Base-by-base conservation (phyloP, 768 basidiomycete genomes). In the Auriscalpium microsporum region DNA sequence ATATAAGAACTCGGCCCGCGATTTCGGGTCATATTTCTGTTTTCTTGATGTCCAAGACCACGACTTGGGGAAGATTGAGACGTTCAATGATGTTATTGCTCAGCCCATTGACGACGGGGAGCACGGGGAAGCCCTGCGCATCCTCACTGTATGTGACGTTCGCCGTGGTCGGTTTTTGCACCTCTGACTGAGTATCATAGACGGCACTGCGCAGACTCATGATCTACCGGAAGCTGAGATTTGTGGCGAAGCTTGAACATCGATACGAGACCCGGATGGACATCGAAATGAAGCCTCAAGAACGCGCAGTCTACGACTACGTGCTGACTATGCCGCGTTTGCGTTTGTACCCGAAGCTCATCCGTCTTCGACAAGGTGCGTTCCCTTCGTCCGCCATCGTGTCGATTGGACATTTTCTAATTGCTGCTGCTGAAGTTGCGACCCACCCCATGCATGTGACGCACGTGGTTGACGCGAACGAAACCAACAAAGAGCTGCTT, bases 1-100 rank as follows among this genome's bases (percentile, higher is more conserved):
- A 36, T 8, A 13, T 4, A 47, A 57, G 56, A 57, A 57, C 47
- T 40, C 19, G 19, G 51, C 56, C 21, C n/a, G 44, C 21, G 56
- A 57, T 38, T 35, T 42, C 17, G 40, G 14, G 17, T 42, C 40
- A 13, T 42, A 42, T 42, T 42, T 42, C 40, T 4, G 14, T 17
- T 42, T 42, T 17, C 40, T 42, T 17, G 1, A 5, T 17, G 40
- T 42, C 40, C 4, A 7, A 17, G 17, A 14, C 17, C 4, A 9
- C 8, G 40, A 42, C 17, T 17, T 42, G 4, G 4, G 40, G 14
- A 14, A 8, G 4, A 13, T 42, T 17, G 40, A 8, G 3, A 5
- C 17, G 17, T 42, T 42, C 40, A 17, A 42, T 17, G 40, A 3
- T 17, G 17, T 17, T 13, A 42, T 42, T 42, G 17, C 17, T 13